A percentile compares a stretch with the other conserved stretches of the same genome.
Conservation (phyloP, 2,329 filamentous ascomycete genomes). For the Dothiorella sarmentorum region DNA sequence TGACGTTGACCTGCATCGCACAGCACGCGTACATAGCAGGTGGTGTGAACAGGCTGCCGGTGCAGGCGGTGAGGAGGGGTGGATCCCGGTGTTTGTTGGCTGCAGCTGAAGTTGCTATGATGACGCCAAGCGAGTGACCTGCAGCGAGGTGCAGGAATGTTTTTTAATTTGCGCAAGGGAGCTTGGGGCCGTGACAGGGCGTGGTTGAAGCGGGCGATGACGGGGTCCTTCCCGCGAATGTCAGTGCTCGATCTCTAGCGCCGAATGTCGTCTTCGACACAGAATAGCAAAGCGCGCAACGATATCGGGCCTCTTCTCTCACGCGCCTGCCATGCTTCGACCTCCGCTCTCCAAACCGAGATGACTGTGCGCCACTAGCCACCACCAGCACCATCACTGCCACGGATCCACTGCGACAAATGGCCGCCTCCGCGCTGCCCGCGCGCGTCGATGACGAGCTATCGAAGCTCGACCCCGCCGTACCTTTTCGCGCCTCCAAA, state of each 20-base stretch:
- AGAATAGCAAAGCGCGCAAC: neutral
- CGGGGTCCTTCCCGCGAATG: neutral
- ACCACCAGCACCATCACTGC: neutral
- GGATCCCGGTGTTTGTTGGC: neutral
- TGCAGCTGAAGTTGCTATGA: neutral
- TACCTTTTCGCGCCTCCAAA: constrained; percentile 73
- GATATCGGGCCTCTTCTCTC: neutral
- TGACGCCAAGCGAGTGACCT: neutral
- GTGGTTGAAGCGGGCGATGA: neutral
- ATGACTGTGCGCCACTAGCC: neutral
- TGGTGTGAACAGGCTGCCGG: neutral
- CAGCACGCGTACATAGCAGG: neutral
- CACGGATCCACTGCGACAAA: neutral
- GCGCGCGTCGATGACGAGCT: constrained; percentile 53
- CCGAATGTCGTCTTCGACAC: constrained; percentile 5
- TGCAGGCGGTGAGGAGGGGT: neutral
- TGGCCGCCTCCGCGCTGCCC: constrained; percentile 33
- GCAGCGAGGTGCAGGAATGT: neutral
- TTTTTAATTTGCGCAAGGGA: neutral
- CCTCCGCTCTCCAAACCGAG: neutral
- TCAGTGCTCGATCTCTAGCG: constrained; percentile 1
- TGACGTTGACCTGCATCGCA: neutral
- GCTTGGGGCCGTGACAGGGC: neutral
- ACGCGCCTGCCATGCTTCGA: neutral
- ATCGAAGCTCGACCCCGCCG: constrained; percentile 54